Percentiles rank a stretch among this genome's conserved stretches.
These are phyloP conservation scores for Hypoxylon sp. DNA, from an alignment of 2,329 filamentous ascomycete genomes.

Conservation along the genomic window DNA sequence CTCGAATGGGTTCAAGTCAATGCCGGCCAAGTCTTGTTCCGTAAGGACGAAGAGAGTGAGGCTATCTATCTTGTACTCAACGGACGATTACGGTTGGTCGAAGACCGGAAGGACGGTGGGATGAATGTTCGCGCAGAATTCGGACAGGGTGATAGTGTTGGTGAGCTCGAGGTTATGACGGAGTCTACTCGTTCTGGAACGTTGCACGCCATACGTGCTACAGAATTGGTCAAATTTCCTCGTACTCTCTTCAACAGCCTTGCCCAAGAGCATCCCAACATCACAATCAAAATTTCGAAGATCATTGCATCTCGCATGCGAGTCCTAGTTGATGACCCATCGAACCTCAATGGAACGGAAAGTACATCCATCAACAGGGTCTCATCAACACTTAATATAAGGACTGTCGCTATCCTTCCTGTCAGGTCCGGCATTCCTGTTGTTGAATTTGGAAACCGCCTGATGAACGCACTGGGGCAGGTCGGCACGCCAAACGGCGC, in stretches of 20 bases:
- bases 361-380: constrained; percentile 72
- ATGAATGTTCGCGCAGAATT: constrained; percentile 92
- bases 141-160: constrained; percentile 97
- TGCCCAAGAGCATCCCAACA: constrained; percentile 95
- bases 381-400: constrained; percentile 89
- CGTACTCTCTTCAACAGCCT: constrained; percentile 97
- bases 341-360: constrained; percentile 75
- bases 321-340: constrained; percentile 83
- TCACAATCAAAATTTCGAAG: constrained; percentile 99
- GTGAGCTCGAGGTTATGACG: constrained; percentile 95
- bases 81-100: constrained; percentile 85
- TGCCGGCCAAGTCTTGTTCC: constrained; percentile 93
- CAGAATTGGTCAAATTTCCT: constrained; percentile 95
- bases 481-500: constrained; percentile 91
- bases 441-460: constrained; percentile 89
- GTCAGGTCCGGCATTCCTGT: constrained; percentile 93
- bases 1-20: constrained; percentile 98
- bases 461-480: constrained; percentile 89
- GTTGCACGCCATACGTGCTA: constrained; percentile 94
- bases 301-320: constrained; percentile 97
- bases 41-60: constrained; percentile 94
- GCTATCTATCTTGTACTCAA: constrained; percentile 99
- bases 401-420: constrained; percentile 92
- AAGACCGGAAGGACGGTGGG: constrained; percentile 83
- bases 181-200: constrained; percentile 92